Conservation (phyloP, 768 basidiomycete species). For the Tremella yokohamensis region DNA sequence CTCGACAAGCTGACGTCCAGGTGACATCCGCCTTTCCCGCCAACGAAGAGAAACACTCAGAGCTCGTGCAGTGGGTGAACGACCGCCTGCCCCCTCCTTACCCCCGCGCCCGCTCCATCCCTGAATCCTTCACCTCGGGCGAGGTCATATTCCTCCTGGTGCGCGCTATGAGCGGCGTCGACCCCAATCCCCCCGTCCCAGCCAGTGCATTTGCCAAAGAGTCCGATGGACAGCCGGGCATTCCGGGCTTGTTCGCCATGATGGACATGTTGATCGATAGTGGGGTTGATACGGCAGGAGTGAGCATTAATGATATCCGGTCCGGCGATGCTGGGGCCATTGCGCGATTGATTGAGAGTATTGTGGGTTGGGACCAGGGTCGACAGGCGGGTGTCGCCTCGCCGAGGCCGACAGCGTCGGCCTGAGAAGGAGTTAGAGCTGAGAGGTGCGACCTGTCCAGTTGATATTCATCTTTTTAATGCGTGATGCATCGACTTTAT, state of each 20-base stretch:
- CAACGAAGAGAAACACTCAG: conserved; percentile 18
- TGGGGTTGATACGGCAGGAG: conserved; percentile 79
- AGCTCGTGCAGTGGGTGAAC: conserved; percentile 85
- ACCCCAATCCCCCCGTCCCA: conserved; percentile 61
- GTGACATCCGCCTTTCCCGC: conserved; percentile 52
- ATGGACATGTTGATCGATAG: conserved; percentile 92
- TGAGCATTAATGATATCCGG: conserved; percentile 90
- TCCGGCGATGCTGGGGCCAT: conserved; percentile 78
- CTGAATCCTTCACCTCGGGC: conserved; percentile 57
- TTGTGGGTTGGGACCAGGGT: conserved; percentile 18
- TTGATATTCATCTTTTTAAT: too few relatives aligned
- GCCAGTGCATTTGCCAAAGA: conserved; percentile 73
- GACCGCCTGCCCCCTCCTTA: conserved; percentile 63
- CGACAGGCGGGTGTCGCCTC: too few relatives aligned
- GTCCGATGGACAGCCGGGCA: conserved; percentile 65
- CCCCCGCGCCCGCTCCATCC: conserved; percentile 56
- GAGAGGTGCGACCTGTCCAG: too few relatives aligned
- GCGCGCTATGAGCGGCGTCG: conserved; percentile 54
- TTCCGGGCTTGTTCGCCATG: conserved; percentile 79
- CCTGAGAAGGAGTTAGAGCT: too few relatives aligned
- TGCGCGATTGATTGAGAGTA: conserved; percentile 64
- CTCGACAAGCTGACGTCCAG: conserved; percentile 1
- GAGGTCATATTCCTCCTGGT: conserved; percentile 78
- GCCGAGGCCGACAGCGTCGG: too few relatives aligned
- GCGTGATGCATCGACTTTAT: too few relatives aligned